Evolutionary conservation across 768 basidiomycete genomes (phyloP), one percentile per base, ranked within the genome.

Genomic region (Sporobolomyces phaffii): DNA sequence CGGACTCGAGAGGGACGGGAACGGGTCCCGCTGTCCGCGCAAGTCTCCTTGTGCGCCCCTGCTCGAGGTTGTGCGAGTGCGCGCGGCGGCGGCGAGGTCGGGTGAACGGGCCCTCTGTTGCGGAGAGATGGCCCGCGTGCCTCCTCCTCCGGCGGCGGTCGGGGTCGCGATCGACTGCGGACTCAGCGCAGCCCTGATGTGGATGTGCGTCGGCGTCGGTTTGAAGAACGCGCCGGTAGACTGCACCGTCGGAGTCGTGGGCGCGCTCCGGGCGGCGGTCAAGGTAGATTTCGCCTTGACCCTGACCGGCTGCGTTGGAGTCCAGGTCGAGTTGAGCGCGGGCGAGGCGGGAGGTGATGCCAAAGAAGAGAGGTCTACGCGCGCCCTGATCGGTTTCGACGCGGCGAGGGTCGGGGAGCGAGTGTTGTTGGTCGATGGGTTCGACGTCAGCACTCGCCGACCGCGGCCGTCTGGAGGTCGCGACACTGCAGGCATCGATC

Each of bases 21-120:
- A 68, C 36, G 66, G 61, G 34, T 62, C 61, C 14, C 26, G n/a
- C 50, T 68, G 66, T 5, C 66, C 66, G 6, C 66, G 40, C n/a
- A 68, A 31, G 20, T 44, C 56, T 43, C n/a, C 54, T 33, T n/a
- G n/a, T 54, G 22, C n/a, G n/a, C 36, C 38, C 38, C 9, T 17
- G 10, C 38, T 49, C 10, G 54, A 43, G 3, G 54, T 56, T 2
- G 54, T 56, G 15, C 54, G 41, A 2, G 40, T 18, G 15, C 54
- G 41, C 54, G 40, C 54, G 2, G 38, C 43, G 8, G 28, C 54
- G 22, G 40, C 40, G n/a, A n/a, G n/a, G 15, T 56, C 54, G 3
- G 54, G 54, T 28, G 54, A 56, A 56, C 54, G 54, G 43, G 54
- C 54, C 38, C 54, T 40, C 54, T 56, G 54, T 56, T 56, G 54